Conservation (phyloP, 768 basidiomycete genomes). For the Russula emetica region DNA sequence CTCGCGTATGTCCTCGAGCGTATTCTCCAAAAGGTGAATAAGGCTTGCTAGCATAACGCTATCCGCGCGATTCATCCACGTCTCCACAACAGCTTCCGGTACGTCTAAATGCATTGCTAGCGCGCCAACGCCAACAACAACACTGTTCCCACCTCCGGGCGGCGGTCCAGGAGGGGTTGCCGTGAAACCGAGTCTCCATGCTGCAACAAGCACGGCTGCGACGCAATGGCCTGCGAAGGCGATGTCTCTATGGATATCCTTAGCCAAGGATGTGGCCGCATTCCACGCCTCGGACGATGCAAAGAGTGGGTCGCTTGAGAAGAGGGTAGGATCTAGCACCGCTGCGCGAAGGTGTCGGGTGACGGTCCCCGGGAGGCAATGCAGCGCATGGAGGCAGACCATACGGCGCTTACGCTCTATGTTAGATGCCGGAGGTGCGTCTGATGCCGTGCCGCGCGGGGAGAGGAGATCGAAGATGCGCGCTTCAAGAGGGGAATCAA, state of each 20-base stretch:
- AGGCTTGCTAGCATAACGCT: conserved; percentile 14
- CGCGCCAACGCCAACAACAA: not conserved
- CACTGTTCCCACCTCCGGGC: not conserved
- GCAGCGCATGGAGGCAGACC: conserved; percentile 14
- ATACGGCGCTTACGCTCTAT: conserved; percentile 11
- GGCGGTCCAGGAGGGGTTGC: not conserved
- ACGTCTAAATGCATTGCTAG: conserved; percentile 5
- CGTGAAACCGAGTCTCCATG: not conserved
- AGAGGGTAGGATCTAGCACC: not conserved
- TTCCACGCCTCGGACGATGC: conserved; percentile 16
- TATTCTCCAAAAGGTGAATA: conserved; percentile 7
- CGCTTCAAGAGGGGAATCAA: conserved; percentile 18
- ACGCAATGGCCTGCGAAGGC: conserved; percentile 17
- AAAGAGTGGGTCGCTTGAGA: conserved; percentile 15
- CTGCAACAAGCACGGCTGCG: conserved; percentile 6
- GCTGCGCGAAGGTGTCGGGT: conserved; percentile 6
- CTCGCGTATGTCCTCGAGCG: conserved; percentile 4
- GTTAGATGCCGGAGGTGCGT: not conserved
- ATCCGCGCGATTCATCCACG: not conserved
- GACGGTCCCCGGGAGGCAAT: conserved; percentile 13
- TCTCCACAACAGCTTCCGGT: conserved; percentile 2
- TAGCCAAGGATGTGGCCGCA: conserved; percentile 1
- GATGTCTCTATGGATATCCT: conserved; percentile 9
- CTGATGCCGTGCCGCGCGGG: conserved; percentile 4
- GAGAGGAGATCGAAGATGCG: conserved; percentile 21